Percentiles rank a stretch among this genome's conserved stretches.
These are phyloP conservation scores for Backusella mclennaniae DNA, from an alignment of 192 early-diverging fungal genomes.

Conservation along the genomic window DNA sequence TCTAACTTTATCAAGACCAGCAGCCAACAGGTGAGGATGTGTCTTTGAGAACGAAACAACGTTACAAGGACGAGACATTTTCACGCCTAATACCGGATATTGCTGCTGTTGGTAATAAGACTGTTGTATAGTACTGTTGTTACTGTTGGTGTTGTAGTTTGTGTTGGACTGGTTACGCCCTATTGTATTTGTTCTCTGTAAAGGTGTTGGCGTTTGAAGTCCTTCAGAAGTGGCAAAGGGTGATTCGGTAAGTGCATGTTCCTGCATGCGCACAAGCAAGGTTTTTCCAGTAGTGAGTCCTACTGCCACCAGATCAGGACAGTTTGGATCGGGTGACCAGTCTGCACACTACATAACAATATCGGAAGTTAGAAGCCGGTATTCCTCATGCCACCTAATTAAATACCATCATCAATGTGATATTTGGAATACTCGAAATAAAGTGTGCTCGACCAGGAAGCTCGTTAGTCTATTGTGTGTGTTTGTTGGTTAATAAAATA, in stretches of 20 bases:
- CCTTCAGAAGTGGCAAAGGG: constrained; percentile 11
- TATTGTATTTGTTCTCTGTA: neutral
- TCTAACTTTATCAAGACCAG: constrained; percentile 73
- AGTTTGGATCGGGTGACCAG: constrained; percentile 63
- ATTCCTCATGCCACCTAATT: neutral
- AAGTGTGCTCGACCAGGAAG: constrained; percentile 16
- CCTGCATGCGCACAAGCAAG: constrained; percentile 52
- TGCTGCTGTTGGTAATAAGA: constrained; percentile 13
- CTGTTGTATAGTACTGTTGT: neutral
- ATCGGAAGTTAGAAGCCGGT: neutral
- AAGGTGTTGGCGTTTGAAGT: constrained; percentile 12
- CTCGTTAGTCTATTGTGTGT: constrained; percentile 12
- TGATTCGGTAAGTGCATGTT: constrained; percentile 17
- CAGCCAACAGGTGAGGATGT: constrained; percentile 58
- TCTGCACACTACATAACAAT: constrained; percentile 52
- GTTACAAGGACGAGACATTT: constrained; percentile 64
- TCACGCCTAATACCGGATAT: constrained; percentile 45
- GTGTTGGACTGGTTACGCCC: neutral
- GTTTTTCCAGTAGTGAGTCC: constrained; percentile 59
- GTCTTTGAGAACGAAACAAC: constrained; percentile 68
- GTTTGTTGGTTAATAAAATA: neutral
- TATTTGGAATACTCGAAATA: constrained; percentile 25
- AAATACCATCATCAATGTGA: constrained; percentile 34
- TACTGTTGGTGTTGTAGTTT: neutral
- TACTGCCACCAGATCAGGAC: constrained; percentile 55